These are phyloP conservation scores for Asterochloris sp. DNA, from an alignment of 139 green algal genomes.

Conservation along the genomic window DNA sequence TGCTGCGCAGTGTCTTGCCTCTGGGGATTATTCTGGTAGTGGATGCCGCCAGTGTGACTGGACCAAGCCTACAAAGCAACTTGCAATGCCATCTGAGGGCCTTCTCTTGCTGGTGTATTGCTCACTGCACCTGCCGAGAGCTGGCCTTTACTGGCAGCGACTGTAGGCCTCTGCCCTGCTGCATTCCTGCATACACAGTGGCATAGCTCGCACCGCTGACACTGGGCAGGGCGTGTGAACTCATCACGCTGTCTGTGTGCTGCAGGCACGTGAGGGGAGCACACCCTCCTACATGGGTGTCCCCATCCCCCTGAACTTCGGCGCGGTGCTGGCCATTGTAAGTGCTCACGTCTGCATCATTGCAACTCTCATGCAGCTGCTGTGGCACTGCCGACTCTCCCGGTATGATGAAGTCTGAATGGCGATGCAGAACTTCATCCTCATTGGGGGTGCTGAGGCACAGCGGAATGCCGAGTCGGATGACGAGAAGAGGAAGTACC, in stretches of 20 bases:
- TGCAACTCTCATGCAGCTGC: background rate
- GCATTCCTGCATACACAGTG: background rate
- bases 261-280: conserved; percentile 66
- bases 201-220: background rate
- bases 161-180: background rate
- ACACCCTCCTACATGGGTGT: conserved; percentile 74
- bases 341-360: conserved; percentile 13
- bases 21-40: background rate
- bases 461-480: conserved; percentile 61
- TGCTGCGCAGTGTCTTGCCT: background rate
- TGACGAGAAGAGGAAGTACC: conserved; percentile 71
- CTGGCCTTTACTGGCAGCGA: no score
- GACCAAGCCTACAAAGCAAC: no score
- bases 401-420: background rate
- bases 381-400: background rate
- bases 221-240: background rate
- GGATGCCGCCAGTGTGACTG: no score
- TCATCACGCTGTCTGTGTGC: conserved; percentile 2
- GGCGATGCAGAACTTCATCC: conserved; percentile 55
- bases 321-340: conserved; percentile 68
- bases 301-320: conserved; percentile 76
- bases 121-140: no score
- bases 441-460: conserved; percentile 68
- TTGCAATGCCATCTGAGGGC: no score
- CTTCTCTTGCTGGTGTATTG: no score